Evolutionary conservation across 2,329 filamentous ascomycete species (phyloP), one percentile per base, ranked within the genome.

Genomic region (Talaromyces sp.): DNA sequence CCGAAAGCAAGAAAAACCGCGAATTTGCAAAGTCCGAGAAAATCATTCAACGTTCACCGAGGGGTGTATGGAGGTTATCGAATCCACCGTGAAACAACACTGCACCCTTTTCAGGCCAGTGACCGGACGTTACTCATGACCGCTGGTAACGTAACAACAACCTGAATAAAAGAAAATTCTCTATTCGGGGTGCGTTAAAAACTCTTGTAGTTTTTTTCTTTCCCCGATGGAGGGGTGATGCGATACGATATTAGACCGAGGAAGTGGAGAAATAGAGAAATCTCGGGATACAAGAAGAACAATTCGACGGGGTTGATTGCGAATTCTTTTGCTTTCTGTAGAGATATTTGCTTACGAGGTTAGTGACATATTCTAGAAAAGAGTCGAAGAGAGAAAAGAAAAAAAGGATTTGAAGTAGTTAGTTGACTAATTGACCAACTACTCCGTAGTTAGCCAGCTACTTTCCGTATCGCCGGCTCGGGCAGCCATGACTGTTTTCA

Each of bases 71-170:
- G 28, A 43, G 37, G 37, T 25, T n/a, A 43, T 45, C 22, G 21
- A 25, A 19, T 41, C 25, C 51, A 54, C 53, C 21, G 25, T 50
- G 55, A 53, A 52, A 45, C 35, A 52, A 39, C 15, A 52, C n/a
- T 48, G 45, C 54, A 56, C 33, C 53, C 53, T 22, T 48, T 46
- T 48, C 53, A 56, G 41, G 53, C 35, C 41, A 50, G 43, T 56
- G 41, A 56, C 33, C 41, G 53, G 33, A 56, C n/a, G 53, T 46
- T 48, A 40, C 53, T 40, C 41, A 56, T 56, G 53, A 21, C 35
- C 33, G 41, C 21, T 48, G n/a, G 15, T 13, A 39, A 28, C 48
- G 48, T 52, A 36, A 39, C 33, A 17, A 52, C 33, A 22, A 39
- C 39, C 17, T 19, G 33, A 25, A 52, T 37, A 1, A 25, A 25